phyloP scores from a whole-genome alignment of 768 basidiomycete species.

The Calocera viscosa region DNA sequence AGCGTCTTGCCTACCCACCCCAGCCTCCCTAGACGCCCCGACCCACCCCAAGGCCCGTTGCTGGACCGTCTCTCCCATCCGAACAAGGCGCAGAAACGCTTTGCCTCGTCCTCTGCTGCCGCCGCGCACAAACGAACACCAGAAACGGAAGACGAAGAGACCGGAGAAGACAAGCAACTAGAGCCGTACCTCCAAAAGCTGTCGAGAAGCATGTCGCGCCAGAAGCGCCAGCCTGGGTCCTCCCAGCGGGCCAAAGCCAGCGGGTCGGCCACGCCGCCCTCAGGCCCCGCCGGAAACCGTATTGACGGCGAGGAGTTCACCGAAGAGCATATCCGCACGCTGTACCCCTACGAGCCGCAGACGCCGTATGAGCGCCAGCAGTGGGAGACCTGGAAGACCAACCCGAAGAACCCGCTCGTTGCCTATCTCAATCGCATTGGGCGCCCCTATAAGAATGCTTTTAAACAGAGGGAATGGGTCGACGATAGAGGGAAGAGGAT shows the following conservation, averaged over 20 bases:
- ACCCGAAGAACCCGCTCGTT: neutral
- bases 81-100: neutral
- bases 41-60: neutral
- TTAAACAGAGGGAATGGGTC: neutral
- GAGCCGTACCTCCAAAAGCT: neutral
- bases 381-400: neutral
- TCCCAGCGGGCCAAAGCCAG: neutral
- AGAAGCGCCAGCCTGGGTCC: too few species aligned
- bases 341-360: neutral
- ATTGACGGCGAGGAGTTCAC: neutral
- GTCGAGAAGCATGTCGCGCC: too few species aligned
- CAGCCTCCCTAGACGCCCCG: neutral
- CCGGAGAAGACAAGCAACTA: neutral
- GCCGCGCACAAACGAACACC: too few species aligned
- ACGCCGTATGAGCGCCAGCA: neutral
- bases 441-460: neutral
- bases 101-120: neutral
- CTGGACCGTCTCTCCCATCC: neutral
- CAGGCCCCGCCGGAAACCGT: neutral
- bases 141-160: too few species aligned
- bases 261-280: neutral
- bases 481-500: neutral
- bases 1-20: neutral
- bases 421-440: neutral
- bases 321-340: neutral